Conservation (phyloP, 1,139 yeast species). For the Meyerozyma sp. region DNA sequence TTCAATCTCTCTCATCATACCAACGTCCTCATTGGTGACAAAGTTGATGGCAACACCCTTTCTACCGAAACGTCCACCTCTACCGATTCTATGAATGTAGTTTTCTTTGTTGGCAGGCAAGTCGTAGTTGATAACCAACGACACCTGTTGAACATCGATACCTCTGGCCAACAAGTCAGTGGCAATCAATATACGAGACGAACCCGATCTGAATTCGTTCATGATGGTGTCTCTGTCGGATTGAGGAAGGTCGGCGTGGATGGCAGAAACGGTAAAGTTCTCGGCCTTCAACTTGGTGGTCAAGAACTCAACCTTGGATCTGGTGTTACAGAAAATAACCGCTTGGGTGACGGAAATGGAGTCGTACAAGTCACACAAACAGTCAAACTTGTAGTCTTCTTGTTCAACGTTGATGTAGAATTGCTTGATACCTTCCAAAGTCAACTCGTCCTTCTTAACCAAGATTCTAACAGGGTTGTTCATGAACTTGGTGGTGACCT, state of each 20-base stretch:
- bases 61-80: constrained; percentile 99
- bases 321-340: constrained; percentile 98
- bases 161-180: constrained; percentile 99
- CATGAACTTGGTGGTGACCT: constrained; percentile 96
- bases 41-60: constrained; percentile 99
- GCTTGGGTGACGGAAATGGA: constrained; percentile 98
- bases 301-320: constrained; percentile 93
- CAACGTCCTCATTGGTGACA: constrained; percentile 86
- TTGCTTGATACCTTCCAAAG: constrained; percentile 97
- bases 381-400: constrained; percentile 92
- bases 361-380: constrained; percentile 94
- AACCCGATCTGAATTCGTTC: constrained; percentile 98
- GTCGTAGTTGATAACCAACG: constrained; percentile 96
- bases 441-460: constrained; percentile 97
- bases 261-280: constrained; percentile 93
- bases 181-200: constrained; percentile 93
- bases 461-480: constrained; percentile 94
- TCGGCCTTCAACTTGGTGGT: constrained; percentile 80
- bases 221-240: constrained; percentile 95
- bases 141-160: constrained; percentile 98
- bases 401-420: constrained; percentile 90
- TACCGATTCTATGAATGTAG: constrained; percentile 99
- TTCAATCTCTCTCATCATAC: constrained; percentile 95
- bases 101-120: constrained; percentile 96
- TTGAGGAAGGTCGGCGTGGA: constrained; percentile 97